These are phyloP conservation scores for Marchantia paleacea DNA, from an alignment of 225 moss, liverwort and hornwort genomes.

Conservation along the genomic window DNA sequence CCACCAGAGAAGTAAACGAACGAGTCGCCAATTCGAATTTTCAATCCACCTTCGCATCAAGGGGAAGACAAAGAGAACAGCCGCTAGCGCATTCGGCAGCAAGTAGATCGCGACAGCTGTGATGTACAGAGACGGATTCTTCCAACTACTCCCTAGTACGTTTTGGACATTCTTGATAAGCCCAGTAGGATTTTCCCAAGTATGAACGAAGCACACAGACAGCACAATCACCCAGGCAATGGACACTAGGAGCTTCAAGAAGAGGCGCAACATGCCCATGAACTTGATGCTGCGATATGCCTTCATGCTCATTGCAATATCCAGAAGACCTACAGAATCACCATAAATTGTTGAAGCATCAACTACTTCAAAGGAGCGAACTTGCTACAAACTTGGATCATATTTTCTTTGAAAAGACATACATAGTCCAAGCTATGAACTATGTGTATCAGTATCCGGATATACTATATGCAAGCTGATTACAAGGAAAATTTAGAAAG, in stretches of 20 bases:
- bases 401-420: too few relatives aligned
- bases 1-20: constrained; percentile 89
- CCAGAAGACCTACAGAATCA: constrained; percentile 47
- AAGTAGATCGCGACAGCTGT: constrained; percentile 75
- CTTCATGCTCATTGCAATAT: constrained; percentile 58
- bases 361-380: background rate
- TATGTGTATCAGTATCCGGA: background rate
- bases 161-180: constrained; percentile 62
- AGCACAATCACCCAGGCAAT: constrained; percentile 90
- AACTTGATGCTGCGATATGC: constrained; percentile 71
- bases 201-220: constrained; percentile 72
- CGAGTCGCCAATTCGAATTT: constrained; percentile 74
- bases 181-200: constrained; percentile 72
- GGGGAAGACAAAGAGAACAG: constrained; percentile 76
- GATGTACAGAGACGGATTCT: constrained; percentile 71
- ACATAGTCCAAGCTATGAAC: background rate
- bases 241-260: constrained; percentile 68
- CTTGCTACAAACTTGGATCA: too few relatives aligned
- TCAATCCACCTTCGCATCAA: constrained; percentile 91
- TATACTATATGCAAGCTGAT: background rate
- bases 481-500: background rate
- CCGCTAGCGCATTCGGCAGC: constrained; percentile 76
- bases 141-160: constrained; percentile 70
- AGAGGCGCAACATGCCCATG: constrained; percentile 62
- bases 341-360: background rate